Percentiles rank a stretch among this genome's conserved stretches.
Evolutionary conservation across 164 flowering plant species (phyloP).

Genomic region (Chimonanthus praecox): DNA sequence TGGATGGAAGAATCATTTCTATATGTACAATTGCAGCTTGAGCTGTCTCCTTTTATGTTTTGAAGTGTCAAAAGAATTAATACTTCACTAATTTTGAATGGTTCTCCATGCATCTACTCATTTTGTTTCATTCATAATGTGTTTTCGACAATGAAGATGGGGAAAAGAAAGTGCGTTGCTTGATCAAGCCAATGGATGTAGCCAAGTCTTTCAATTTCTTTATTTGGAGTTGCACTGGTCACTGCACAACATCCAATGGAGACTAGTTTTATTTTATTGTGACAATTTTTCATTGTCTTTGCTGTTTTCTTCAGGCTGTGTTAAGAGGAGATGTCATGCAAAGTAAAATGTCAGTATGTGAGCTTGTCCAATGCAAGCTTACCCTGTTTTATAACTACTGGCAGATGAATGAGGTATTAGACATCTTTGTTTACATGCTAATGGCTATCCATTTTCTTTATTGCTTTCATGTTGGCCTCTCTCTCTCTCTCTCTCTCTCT

Average conservation of each 20-base stretch:
- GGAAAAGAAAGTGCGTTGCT: too few relatives aligned
- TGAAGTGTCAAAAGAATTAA: too few relatives aligned
- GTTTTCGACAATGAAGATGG: too few relatives aligned
- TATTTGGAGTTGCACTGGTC: background rate
- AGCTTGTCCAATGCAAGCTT: conserved; percentile 79
- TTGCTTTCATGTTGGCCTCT: background rate
- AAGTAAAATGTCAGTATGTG: conserved; percentile 23
- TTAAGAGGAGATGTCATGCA: conserved; percentile 31
- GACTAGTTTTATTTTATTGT: background rate
- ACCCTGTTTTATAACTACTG: conserved; percentile 83
- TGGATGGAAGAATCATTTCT: too few relatives aligned
- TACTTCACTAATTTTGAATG: too few relatives aligned
- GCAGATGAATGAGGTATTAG: conserved; percentile 82
- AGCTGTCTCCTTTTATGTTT: too few relatives aligned
- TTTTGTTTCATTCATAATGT: too few relatives aligned
- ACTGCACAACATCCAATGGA: background rate
- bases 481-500: background rate
- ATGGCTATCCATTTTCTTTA: background rate
- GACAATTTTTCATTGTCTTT: background rate
- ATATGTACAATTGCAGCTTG: too few relatives aligned
- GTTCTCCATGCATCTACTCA: too few relatives aligned
- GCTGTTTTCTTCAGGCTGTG: conserved; percentile 35
- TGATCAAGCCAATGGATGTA: too few relatives aligned
- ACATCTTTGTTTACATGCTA: background rate
- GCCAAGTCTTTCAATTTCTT: too few relatives aligned